Conservation (phyloP, 495 filamentous ascomycete genomes). For the Venustampulla echinocandica region DNA sequence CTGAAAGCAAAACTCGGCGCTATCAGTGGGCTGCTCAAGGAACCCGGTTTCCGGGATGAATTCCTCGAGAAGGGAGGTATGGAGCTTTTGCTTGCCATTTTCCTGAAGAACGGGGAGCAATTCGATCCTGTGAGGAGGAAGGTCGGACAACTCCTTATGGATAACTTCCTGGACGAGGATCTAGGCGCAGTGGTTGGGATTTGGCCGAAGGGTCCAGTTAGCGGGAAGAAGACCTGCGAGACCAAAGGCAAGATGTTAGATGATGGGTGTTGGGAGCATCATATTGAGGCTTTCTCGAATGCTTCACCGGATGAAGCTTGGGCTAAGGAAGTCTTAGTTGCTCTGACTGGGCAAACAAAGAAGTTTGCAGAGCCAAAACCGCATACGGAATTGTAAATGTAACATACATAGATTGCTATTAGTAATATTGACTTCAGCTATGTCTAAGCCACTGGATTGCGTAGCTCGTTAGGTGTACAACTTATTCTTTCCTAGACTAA, state of each 20-base stretch:
- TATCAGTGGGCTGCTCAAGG: constrained; percentile 36
- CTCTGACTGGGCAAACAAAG: constrained; percentile 7
- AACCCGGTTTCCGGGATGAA: constrained; percentile 34
- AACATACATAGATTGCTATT: too few species aligned
- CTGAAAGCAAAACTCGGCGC: constrained; percentile 31
- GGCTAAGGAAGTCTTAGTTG: constrained; percentile 17
- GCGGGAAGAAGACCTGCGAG: constrained; percentile 11
- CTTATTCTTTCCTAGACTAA: too few species aligned
- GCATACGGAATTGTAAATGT: constrained; percentile 15
- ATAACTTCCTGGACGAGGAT: constrained; percentile 51
- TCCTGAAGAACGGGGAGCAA: constrained; percentile 27
- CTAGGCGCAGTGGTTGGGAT: constrained; percentile 44
- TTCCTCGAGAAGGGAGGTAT: constrained; percentile 43
- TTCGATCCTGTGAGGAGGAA: constrained; percentile 35
- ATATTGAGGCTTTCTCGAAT: constrained; percentile 12
- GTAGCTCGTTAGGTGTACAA: too few species aligned
- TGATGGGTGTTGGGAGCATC: constrained; percentile 24
- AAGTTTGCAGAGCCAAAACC: constrained; percentile 2
- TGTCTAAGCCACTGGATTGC: too few species aligned
- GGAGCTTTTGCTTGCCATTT: constrained; percentile 36
- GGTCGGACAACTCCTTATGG: constrained; percentile 43
- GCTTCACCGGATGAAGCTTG: constrained; percentile 5
- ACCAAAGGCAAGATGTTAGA: constrained; percentile 16
- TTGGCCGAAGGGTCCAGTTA: constrained; percentile 31
- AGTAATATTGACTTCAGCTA: too few species aligned